Evolutionary conservation across 257 asterid species (phyloP), one percentile per base, ranked within the genome.

Genomic region (Eustoma russellianum): DNA sequence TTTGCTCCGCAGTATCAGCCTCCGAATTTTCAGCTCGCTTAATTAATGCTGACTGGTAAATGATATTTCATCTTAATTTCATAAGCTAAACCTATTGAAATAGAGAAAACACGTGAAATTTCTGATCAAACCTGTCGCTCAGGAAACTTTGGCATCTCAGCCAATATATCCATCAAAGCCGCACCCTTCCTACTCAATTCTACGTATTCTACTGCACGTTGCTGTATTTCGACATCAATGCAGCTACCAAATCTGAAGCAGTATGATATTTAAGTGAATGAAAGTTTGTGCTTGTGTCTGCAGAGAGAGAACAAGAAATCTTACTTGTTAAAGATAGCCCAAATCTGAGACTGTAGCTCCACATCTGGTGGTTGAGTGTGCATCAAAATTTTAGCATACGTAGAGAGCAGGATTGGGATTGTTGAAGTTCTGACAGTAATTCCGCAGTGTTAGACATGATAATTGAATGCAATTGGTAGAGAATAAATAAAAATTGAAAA

Each of bases 141-240:
- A 19, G 97, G 94, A 65, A 89, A 85, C 78, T 89, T 85, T 2
- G 95, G 97, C 97, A 89, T 89, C 81, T 89, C 95, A 67, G 97
- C 92, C 66, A 89, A 78, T 72, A 89, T 74, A 69, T 81, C 95
- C 95, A 76, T 74, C 49, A 85, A 74, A 62, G 83, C 79, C 52
- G 88, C 94, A 60, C 95, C 95, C 79, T 85, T 89, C 79, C 69
- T 72, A 78, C 97, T 85, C 80, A 89, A 56, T 63, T 85, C 87
- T 56, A 72, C 74, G 80, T 89, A 89, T 70, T 89, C 95, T 56
- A 89, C 82, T 63, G 97, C 95, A 5, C 97, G 83, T 75, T 89
- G 97, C 67, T 89, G 97, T 65, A 85, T 79, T 76, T 89, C 97
- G 69, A 83, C 92, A 74, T 89, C 97, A 52, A 89, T 89, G 61